Evolutionary conservation across 495 filamentous ascomycete species (phyloP), one percentile per base, ranked within the genome.

Genomic region (Xylaria venustula): DNA sequence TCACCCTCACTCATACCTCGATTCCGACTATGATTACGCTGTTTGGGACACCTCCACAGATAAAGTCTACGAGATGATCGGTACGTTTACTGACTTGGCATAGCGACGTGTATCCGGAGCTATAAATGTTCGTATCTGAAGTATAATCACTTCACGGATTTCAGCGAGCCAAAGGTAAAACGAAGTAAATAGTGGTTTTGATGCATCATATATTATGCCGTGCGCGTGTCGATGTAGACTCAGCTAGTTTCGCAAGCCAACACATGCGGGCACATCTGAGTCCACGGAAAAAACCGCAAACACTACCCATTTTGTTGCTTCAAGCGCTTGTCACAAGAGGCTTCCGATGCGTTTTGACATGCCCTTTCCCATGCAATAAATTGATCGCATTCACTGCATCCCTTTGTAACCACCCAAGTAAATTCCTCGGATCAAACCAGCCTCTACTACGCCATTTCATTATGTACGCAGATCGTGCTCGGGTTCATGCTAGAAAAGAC

Each of bases 81-180:
- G n/a, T n/a, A n/a, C n/a, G n/a, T n/a, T 40, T 63, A 37, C 58
- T 66, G 34, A 68, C 23, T 57, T 5, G 19, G 42, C 46, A 9
- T 52, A 86, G 81, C 25, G 85, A 89, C 71, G 76, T 89, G 20
- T 90, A 88, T 66, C 80, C 85, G 2, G 78, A 84, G 64, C 58
- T 87, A 60, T 87, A 54, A 41, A 15, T 14, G 15, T 3, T 41
- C n/a, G 37, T 22, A 17, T 19, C n/a, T 23, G 19, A 44, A n/a
- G 32, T 45, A 25, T 8, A 9, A 19, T 15, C 15, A 28, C 7
- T 28, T 40, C 45, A 42, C 34, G 9, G 1, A 30, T 42, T 1
- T 52, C 19, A 64, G 20, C 23, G 22, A 12, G 55, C 34, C 20
- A 47, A 15, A 41, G 11, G 34, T n/a, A 4, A 1, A 45, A 53